Percentiles rank a stretch among this genome's conserved stretches.
phyloP scores from a whole-genome alignment of 73 alveolate species.

The Stentor roeselii region DNA sequence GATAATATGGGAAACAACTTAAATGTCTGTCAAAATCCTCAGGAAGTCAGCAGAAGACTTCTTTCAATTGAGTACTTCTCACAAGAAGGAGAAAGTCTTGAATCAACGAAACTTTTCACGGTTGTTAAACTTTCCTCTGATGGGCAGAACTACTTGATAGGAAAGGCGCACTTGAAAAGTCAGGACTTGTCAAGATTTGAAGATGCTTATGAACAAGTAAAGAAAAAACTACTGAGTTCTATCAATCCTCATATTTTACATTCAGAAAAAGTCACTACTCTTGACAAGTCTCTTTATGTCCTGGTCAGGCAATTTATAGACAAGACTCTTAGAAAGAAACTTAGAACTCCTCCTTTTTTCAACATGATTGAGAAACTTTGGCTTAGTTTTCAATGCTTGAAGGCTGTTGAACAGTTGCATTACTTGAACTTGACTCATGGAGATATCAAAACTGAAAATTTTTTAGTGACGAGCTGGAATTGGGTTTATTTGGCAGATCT shows the following conservation, averaged over 20 bases:
- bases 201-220: too few species aligned
- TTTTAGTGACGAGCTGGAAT: conserved; percentile 63
- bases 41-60: background rate
- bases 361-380: conserved; percentile 78
- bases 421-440: conserved; percentile 74
- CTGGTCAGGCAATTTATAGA: conserved; percentile 67
- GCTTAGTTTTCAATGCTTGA: conserved; percentile 74
- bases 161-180: background rate
- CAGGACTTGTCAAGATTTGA: background rate
- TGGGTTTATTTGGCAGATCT: conserved; percentile 71
- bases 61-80: background rate
- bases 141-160: background rate
- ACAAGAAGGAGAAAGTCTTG: background rate
- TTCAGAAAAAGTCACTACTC: background rate
- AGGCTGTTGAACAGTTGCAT: conserved; percentile 78
- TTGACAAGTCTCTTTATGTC: too few species aligned
- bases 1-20: background rate
- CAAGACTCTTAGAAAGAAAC: conserved; percentile 63
- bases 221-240: background rate
- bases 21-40: background rate
- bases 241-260: background rate
- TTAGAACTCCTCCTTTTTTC: conserved; percentile 54
- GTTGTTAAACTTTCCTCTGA: background rate
- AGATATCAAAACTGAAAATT: conserved; percentile 84
- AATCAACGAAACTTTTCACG: background rate